Percentiles rank a stretch among this genome's conserved stretches.
These are phyloP conservation scores for Boletus pseudopeckii DNA, from an alignment of 768 basidiomycete species.

Conservation along the genomic window DNA sequence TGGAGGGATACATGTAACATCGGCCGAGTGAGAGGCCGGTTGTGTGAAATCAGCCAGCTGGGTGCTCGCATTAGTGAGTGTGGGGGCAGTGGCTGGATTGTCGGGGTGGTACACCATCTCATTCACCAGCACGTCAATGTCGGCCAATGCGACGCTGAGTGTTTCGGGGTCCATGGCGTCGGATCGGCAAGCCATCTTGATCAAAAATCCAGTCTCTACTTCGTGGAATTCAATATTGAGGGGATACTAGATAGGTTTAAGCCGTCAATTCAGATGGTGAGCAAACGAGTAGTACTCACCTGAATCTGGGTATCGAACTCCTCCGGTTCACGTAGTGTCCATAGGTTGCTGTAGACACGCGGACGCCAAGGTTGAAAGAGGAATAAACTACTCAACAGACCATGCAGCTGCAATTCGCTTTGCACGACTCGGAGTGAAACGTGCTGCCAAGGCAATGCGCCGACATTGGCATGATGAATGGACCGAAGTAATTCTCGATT, in stretches of 20 bases:
- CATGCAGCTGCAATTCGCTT: slow-evolving; percentile 26
- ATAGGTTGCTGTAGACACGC: slow-evolving; percentile 6
- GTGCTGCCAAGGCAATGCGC: slow-evolving; percentile 43
- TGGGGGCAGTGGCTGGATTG: slow-evolving; percentile 3
- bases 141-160: slow-evolving; percentile 16
- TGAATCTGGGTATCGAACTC: slow-evolving; percentile 22
- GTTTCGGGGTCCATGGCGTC: slow-evolving; percentile 26
- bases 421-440: slow-evolving; percentile 44
- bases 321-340: slow-evolving; percentile 20
- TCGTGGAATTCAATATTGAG: slow-evolving; percentile 43
- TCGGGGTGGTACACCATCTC: slow-evolving; percentile 22
- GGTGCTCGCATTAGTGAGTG: not conserved
- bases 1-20: slow-evolving; percentile 2
- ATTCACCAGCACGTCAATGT: slow-evolving; percentile 18
- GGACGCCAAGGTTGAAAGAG: slow-evolving; percentile 37
- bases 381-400: slow-evolving; percentile 43
- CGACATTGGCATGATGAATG: slow-evolving; percentile 38
- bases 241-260: slow-evolving; percentile 35
- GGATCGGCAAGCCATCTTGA: slow-evolving; percentile 36
- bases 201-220: slow-evolving; percentile 24
- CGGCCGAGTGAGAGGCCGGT: not conserved
- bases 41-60: not conserved
- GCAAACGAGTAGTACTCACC: slow-evolving; percentile 24
- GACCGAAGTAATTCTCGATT: slow-evolving; percentile 36
- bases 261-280: not conserved